phyloP scores from a whole-genome alignment of 768 basidiomycete species.

The Strobilomyces echinocephalus region DNA sequence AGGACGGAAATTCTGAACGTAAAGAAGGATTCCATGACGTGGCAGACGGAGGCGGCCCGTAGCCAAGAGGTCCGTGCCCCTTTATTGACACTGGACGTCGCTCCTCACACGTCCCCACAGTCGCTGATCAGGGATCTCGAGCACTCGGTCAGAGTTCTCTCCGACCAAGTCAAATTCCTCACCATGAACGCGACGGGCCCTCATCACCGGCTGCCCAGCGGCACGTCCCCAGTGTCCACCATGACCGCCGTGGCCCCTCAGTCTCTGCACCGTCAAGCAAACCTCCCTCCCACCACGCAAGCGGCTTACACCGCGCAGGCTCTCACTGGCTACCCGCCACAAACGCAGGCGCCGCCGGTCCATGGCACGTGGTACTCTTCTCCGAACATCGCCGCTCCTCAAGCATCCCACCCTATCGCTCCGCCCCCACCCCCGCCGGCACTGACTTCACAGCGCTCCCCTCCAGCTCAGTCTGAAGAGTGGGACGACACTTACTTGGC shows the following conservation, averaged over 20 bases:
- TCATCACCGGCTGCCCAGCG: conserved; percentile 33
- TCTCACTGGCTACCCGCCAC: conserved; percentile 28
- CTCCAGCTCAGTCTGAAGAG: conserved; percentile 60
- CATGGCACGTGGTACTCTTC: conserved; percentile 52
- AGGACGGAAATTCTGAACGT: conserved; percentile 69
- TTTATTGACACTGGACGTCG: neutral
- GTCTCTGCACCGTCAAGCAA: conserved; percentile 35
- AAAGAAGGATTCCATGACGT: conserved; percentile 73
- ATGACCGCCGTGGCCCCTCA: conserved; percentile 36
- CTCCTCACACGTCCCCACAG: conserved; percentile 35
- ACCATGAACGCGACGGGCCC: conserved; percentile 47
- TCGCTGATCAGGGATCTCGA: conserved; percentile 76
- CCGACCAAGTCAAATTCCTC: conserved; percentile 81
- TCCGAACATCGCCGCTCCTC: conserved; percentile 68
- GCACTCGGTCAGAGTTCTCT: conserved; percentile 64
- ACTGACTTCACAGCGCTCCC: conserved; percentile 43
- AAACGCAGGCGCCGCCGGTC: conserved; percentile 28
- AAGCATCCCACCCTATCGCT: conserved; percentile 75
- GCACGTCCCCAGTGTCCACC: conserved; percentile 29
- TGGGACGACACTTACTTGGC: conserved; percentile 84
- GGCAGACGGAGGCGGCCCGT: conserved; percentile 76
- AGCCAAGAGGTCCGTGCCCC: conserved; percentile 63
- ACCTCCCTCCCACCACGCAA: conserved; percentile 35
- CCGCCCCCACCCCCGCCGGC: conserved; percentile 48
- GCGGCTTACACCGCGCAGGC: conserved; percentile 30